Evolutionary conservation across 2,329 filamentous ascomycete genomes (phyloP).

Genomic region (Knoxdaviesia proteae): DNA sequence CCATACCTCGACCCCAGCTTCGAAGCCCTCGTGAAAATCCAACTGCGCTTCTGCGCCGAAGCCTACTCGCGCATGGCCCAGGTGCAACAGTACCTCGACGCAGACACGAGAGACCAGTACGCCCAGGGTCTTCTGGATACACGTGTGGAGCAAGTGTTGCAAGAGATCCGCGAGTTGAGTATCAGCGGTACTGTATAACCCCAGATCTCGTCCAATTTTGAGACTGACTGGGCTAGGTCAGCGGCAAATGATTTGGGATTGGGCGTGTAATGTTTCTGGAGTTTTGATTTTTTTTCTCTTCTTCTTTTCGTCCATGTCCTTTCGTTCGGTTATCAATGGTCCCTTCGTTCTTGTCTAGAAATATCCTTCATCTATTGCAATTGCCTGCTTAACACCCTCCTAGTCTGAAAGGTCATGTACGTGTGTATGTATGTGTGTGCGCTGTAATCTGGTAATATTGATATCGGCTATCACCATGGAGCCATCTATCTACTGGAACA

Average conservation of each 20-base stretch:
- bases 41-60: conserved; percentile 91
- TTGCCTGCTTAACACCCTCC: not conserved
- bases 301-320: not conserved
- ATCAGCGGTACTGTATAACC: conserved; percentile 51
- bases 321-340: not conserved
- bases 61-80: conserved; percentile 97
- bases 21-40: conserved; percentile 96
- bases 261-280: not conserved
- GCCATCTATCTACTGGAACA: too few relatives aligned
- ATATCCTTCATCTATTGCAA: not conserved
- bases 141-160: conserved; percentile 82
- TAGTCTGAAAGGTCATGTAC: too few relatives aligned
- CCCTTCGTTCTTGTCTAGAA: too few relatives aligned
- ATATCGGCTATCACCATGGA: too few relatives aligned
- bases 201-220: not conserved
- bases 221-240: not conserved
- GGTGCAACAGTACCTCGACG: conserved; percentile 94
- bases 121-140: conserved; percentile 81
- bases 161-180: conserved; percentile 91
- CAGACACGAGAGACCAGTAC: conserved; percentile 89
- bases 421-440: too few relatives aligned
- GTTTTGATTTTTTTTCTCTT: not conserved
- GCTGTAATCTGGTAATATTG: too few relatives aligned
- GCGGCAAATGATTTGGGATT: not conserved
- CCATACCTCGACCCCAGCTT: conserved; percentile 95